Percentiles rank a stretch among this genome's conserved stretches.
phyloP scores from a whole-genome alignment of 495 filamentous ascomycete species.

The Symbiotaphrina buchneri region DNA sequence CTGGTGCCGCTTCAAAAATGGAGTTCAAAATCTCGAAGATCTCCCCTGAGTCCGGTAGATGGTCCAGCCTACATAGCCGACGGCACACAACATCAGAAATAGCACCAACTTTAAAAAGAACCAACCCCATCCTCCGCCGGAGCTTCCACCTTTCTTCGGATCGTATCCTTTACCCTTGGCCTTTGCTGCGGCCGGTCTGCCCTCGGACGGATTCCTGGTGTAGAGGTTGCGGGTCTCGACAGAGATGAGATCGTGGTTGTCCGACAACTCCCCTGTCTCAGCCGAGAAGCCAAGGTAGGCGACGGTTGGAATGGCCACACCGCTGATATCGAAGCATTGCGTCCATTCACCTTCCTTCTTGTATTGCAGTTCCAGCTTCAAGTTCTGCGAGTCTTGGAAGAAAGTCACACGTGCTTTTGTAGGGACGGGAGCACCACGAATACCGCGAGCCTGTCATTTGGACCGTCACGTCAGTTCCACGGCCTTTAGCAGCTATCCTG shows the following conservation, averaged over 20 bases:
- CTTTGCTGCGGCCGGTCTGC: conserved; percentile 8
- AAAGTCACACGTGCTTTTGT: conserved; percentile 83
- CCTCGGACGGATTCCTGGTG: conserved; percentile 15
- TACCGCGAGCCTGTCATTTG: conserved; percentile 46
- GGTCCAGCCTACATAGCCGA: conserved; percentile 67
- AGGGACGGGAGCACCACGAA: conserved; percentile 52
- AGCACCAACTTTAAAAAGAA: conserved; percentile 73
- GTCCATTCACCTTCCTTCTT: conserved; percentile 75
- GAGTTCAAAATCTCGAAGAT: conserved; percentile 66
- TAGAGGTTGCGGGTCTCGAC: conserved; percentile 82
- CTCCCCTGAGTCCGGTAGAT: conserved; percentile 52
- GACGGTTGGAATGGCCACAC: conserved; percentile 59
- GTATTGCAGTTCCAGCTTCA: conserved; percentile 85
- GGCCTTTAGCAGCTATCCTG: not conserved
- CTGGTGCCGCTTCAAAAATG: no score
- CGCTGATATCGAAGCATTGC: conserved; percentile 54
- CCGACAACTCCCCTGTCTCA: conserved; percentile 87
- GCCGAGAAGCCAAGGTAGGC: conserved; percentile 90
- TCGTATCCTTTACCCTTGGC: conserved; percentile 8
- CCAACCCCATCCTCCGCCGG: conserved; percentile 60
- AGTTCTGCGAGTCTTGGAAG: conserved; percentile 71
- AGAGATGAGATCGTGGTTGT: conserved; percentile 94
- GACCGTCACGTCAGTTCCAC: not conserved
- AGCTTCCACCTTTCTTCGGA: conserved; percentile 6
- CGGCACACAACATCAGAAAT: conserved; percentile 43